Evolutionary conservation across 106 monocot species (phyloP), one percentile per base, ranked within the genome.

Genomic region (Dioscorea alata): DNA sequence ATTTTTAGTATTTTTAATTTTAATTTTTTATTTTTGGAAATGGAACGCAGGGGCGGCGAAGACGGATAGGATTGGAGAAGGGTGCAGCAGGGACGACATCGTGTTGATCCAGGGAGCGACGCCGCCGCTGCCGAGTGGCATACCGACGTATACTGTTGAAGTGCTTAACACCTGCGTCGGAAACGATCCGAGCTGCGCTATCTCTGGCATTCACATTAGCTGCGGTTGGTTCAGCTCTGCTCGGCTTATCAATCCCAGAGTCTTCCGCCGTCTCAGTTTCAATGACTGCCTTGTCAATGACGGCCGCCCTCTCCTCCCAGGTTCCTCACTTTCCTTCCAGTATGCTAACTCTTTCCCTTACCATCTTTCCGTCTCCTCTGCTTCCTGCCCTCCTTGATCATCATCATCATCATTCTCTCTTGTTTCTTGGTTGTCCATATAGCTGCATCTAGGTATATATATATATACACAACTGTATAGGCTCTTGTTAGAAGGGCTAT

Each of bases 81-180:
- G n/a, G 5, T 66, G 65, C 65, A 66, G 65, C 65, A 66, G 49
- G 65, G 65, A 66, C 65, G 65, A 66, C 65, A 66, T 66, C 49
- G 18, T 42, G 48, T 4, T 66, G 65, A 34, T 34, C 65, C 65
- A 66, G 49, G 48, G 65, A 12, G 65, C 49, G 10, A 66, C 65
- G 22, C 17, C 65, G 22, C 65, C 65, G 8, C 48, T 66, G 20
- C 65, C 65, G 48, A 66, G 23, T 22, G 65, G 65, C 8, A 66
- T 66, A 48, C 65, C 65, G 12, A 66, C 65, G 19, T 66, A 66
- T 49, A 66, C 65, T 13, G 65, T 66, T 0, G 48, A 66, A 48
- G 49, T 66, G 12, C 65, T 66, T 18, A 66, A 66, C 48, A 48
- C 49, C 2, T 66, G 65, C 65, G 7, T 19, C 2, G 31, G 18